A percentile compares a stretch with the other conserved stretches of the same genome.
Conservation (phyloP, 768 basidiomycete species). For the Lentinula sp. region DNA sequence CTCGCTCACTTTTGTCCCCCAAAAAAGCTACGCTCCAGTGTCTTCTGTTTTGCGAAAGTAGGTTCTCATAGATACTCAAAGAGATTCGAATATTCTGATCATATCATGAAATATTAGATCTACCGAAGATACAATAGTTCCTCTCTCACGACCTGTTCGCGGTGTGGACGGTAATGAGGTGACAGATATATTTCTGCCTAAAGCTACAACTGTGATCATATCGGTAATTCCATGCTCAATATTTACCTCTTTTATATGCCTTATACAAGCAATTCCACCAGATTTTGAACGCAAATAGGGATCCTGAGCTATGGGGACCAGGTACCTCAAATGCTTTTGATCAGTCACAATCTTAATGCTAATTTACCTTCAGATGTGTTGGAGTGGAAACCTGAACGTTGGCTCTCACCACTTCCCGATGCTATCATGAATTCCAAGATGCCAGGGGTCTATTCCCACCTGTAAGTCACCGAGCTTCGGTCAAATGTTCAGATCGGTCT, state of each 20-base stretch:
- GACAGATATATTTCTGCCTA: constrained; percentile 29
- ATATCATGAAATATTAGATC: constrained; percentile 18
- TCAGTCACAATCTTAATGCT: background rate
- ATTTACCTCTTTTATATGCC: background rate
- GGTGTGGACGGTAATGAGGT: constrained; percentile 30
- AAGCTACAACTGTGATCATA: constrained; percentile 29
- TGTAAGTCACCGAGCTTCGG: constrained; percentile 22
- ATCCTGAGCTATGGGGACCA: constrained; percentile 38
- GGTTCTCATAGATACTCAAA: constrained; percentile 5
- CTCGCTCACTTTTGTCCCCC: background rate
- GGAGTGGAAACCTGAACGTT: constrained; percentile 50
- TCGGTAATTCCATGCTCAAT: constrained; percentile 12
- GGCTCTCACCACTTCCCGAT: constrained; percentile 34
- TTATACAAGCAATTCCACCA: background rate
- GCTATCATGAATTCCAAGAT: constrained; percentile 28
- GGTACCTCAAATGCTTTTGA: background rate
- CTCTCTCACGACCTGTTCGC: constrained; percentile 31
- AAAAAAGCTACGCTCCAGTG: constrained; percentile 13
- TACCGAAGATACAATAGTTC: constrained; percentile 30
- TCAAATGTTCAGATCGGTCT: background rate
- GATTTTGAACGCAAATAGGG: constrained; percentile 29
- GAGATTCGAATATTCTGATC: background rate
- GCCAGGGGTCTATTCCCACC: constrained; percentile 38
- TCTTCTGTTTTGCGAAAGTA: constrained; percentile 14
- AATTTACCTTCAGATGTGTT: constrained; percentile 21